Base-by-base conservation (phyloP, 2,329 filamentous ascomycete genomes). In the Epichloe gansuensis region DNA sequence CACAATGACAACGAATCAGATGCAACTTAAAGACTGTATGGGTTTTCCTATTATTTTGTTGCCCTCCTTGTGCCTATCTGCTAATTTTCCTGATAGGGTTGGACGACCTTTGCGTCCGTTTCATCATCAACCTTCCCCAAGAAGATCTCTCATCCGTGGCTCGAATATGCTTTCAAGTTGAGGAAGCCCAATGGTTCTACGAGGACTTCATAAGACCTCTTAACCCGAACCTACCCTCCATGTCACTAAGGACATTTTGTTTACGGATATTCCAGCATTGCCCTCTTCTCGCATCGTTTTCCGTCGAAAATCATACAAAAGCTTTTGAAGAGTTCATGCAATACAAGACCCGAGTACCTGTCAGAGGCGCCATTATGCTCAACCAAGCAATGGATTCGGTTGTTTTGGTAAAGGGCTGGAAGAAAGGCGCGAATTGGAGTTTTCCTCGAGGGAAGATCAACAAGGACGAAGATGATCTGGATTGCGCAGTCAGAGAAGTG, bases 161-260 rank as follows among this genome's bases (percentile, higher is more conserved):
- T 65, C 85, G 93, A 64, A 93, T 98, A 70, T 97, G 91, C 71
- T 98, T 98, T 68, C 90, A 97, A 71, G 87, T 98, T 60, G 93
- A 98, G 70, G 94, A 98, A 71, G 93, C 93, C 61, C 94, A 98
- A 82, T 98, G 93, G 93, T 98, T 95, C 71, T 98, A 98, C 80
- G 93, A 98, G 75, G 93, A 98, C 70, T 98, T 98, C 66, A 89
- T 98, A 66, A 87, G 93, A 47, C 90, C 91, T 40, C 75, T 93
- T 57, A 87, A 96, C 68, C 84, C 89, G 50, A 78, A 78, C 40
- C 77, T 98, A 11, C 93, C 93, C 4, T 89, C 86, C 51, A 85
- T 97, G 75, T 81, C 83, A 45, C 77, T 98, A 36, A 84, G 87
- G 59, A 82, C 77, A 49, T 98, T 98, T 69, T 91, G 87, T 61